These are phyloP conservation scores for Halophytophthora polymorphica DNA, from an alignment of 352 stramenopile genomes.

Conservation along the genomic window DNA sequence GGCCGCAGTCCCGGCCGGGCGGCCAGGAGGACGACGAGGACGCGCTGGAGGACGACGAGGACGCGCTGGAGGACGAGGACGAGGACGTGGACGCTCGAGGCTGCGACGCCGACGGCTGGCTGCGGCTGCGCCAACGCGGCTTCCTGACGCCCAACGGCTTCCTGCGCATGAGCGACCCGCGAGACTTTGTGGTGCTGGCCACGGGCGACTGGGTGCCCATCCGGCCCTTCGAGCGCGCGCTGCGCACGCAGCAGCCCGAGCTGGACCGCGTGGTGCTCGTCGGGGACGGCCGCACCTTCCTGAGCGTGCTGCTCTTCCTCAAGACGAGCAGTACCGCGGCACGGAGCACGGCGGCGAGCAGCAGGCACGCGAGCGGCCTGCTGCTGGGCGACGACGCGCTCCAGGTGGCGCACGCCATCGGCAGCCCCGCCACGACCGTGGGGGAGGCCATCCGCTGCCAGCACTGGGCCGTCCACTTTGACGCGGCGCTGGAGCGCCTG, in stretches of 20 bases:
- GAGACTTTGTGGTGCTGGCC: conserved; percentile 68
- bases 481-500: conserved; percentile 54
- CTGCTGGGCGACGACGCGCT: conserved; percentile 50
- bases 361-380: conserved; percentile 10
- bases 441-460: conserved; percentile 64
- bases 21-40: conserved; percentile 8
- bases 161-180: conserved; percentile 64
- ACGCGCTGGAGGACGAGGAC: conserved; percentile 10
- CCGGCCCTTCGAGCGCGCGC: conserved; percentile 52
- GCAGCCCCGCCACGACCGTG: conserved; percentile 47
- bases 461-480: conserved; percentile 74
- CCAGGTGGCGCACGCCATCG: conserved; percentile 29
- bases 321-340: conserved; percentile 36
- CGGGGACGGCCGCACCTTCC: conserved; percentile 61
- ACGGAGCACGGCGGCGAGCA: conserved; percentile 13
- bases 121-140: conserved; percentile 49
- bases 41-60: conserved; percentile 6
- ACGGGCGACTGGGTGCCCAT: conserved; percentile 75
- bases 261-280: conserved; percentile 67
- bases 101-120: conserved; percentile 42
- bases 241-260: conserved; percentile 47
- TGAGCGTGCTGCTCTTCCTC: conserved; percentile 77
- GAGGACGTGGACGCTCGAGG: conserved; percentile 1
- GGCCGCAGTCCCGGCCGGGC: conserved; percentile 5
- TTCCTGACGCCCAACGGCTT: conserved; percentile 73